phyloP scores from a whole-genome alignment of 495 filamentous ascomycete species.

The Thermothielavioides terrestris region DNA sequence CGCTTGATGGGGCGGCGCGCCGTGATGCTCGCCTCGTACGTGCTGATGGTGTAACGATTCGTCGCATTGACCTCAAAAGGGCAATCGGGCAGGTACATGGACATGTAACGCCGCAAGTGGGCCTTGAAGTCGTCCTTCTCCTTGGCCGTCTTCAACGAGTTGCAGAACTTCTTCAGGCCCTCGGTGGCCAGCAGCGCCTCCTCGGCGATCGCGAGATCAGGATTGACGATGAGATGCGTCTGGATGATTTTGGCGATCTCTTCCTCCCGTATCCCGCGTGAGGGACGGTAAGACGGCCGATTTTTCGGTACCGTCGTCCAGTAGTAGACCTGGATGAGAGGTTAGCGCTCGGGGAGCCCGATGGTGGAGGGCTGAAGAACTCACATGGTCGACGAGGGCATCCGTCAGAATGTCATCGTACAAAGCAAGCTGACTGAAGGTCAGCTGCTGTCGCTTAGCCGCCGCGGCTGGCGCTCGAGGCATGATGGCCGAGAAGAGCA shows the following conservation, averaged over 20 bases:
- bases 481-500: slow-evolving; percentile 11
- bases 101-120: slow-evolving; percentile 85
- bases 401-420: slow-evolving; percentile 98
- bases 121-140: slow-evolving; percentile 82
- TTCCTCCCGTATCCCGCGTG: slow-evolving; percentile 71
- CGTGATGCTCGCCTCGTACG: slow-evolving; percentile 80
- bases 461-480: slow-evolving; percentile 9
- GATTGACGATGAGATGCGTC: slow-evolving; percentile 62
- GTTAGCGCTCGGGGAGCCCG: background rate
- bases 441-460: slow-evolving; percentile 62
- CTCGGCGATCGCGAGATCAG: slow-evolving; percentile 61
- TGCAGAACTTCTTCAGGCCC: slow-evolving; percentile 63
- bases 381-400: slow-evolving; percentile 87
- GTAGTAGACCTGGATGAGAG: slow-evolving; percentile 63
- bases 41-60: slow-evolving; percentile 88
- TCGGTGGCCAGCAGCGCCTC: slow-evolving; percentile 59
- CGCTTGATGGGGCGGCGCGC: slow-evolving; percentile 68
- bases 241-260: slow-evolving; percentile 72
- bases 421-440: slow-evolving; percentile 73
- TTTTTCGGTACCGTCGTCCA: slow-evolving; percentile 97
- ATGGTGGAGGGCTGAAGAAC: slow-evolving; percentile 27
- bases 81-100: slow-evolving; percentile 85
- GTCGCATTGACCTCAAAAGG: slow-evolving; percentile 91
- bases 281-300: slow-evolving; percentile 73
- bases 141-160: slow-evolving; percentile 56